A percentile compares a stretch with the other conserved stretches of the same genome.
phyloP scores from a whole-genome alignment of 2,329 filamentous ascomycete genomes.

The Pseudogymnoascus verrucosus region DNA sequence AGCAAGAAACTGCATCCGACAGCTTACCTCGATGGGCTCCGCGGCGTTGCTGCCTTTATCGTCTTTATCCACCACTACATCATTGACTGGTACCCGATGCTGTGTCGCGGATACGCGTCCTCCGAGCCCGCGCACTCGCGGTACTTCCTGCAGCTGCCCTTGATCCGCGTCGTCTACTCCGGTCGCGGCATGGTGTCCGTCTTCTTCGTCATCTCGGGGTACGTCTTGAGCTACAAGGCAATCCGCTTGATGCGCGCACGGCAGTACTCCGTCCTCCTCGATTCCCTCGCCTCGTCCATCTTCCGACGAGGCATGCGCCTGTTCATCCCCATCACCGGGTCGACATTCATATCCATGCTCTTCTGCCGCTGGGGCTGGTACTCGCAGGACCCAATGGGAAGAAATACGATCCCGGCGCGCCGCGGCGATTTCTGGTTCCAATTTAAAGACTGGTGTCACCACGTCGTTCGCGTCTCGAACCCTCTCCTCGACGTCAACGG shows the following conservation, averaged over 20 bases:
- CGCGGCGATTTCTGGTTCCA: not conserved
- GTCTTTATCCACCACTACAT: conserved; percentile 37
- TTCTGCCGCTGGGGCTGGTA: not conserved
- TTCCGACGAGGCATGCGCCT: conserved; percentile 41
- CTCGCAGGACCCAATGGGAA: not conserved
- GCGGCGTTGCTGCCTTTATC: conserved; percentile 36
- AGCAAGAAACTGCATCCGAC: conserved; percentile 23
- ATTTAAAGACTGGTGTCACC: not conserved
- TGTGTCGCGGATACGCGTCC: not conserved
- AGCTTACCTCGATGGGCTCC: conserved; percentile 37
- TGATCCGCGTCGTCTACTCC: conserved; percentile 36
- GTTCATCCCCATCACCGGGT: conserved; percentile 37
- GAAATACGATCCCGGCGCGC: not conserved
- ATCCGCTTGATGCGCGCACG: conserved; percentile 34
- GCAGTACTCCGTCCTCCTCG: conserved; percentile 30
- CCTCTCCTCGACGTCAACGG: not conserved
- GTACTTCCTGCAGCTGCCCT: conserved; percentile 35
- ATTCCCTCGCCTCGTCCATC: conserved; percentile 37
- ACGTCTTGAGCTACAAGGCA: conserved; percentile 38
- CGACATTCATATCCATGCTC: conserved; percentile 29
- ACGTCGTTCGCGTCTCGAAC: not conserved
- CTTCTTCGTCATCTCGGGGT: conserved; percentile 45
- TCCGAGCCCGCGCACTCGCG: conserved; percentile 16
- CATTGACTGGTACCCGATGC: conserved; percentile 20
- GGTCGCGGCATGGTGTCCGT: conserved; percentile 43